Base-by-base conservation (phyloP, 768 basidiomycete species). In the Nidularia pulvinata region DNA sequence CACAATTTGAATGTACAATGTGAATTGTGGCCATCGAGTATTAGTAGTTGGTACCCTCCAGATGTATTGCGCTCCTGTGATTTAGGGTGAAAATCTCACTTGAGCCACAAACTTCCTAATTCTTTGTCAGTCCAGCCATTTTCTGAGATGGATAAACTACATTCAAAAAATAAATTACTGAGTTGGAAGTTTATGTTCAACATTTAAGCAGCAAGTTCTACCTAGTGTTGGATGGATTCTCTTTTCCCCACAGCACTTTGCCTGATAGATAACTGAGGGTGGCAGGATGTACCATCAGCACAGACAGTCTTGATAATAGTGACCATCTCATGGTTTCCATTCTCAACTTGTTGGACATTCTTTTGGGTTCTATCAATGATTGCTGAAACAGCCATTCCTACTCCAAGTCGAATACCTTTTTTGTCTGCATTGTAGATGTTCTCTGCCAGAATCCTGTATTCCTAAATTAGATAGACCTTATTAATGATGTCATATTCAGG, bases 121-220 rank as follows among this genome's bases (percentile, higher is more conserved):
- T 74, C 67, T 7, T 71, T 53, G 56, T 72, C 68, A 7, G 69
- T 75, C 74, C 75, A 76, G 2, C 75, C 69, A 46, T 72, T 74
- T 22, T 58, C 61, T 3, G 73, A 73, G 35, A 55, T 36, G 1
- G 64, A 63, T 50, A 76, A 60, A 51, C 72, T 75, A 32, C 44
- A 33, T 35, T 36, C 33, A 36, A 25, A n/a, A n/a, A n/a, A n/a
- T n/a, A n/a, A n/a, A n/a, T n/a, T n/a, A n/a, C n/a, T n/a, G n/a
- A n/a, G n/a, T n/a, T n/a, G n/a, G n/a, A n/a, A n/a, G n/a, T n/a
- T n/a, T n/a, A n/a, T n/a, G n/a, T n/a, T n/a, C n/a, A n/a, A n/a
- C n/a, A n/a, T n/a, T n/a, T n/a, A n/a, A n/a, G n/a, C n/a, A n/a
- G n/a, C n/a, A n/a, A n/a, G n/a, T 66, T 68, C 65, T 67, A 1